Base-by-base conservation (phyloP, 345 rosid genomes). In the Cardamine resedifolia region DNA sequence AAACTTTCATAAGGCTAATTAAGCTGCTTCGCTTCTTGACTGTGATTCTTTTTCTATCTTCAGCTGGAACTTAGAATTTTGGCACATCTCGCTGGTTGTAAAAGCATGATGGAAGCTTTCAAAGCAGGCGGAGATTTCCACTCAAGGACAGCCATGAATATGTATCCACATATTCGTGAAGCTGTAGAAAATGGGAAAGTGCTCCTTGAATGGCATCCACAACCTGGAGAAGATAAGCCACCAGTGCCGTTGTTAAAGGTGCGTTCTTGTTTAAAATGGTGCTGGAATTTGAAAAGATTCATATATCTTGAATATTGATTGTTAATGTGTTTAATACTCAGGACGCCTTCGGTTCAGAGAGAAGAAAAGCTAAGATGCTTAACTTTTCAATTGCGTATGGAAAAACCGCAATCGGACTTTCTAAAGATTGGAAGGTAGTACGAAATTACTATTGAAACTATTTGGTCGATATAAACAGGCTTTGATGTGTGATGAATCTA, bases 301-400 rank as follows among this genome's bases (percentile, higher is more conserved):
- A 58, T 44, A 74, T 24, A 16, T 14, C 5, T 26, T 43, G 44
- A 21, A 43, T n/a, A 58, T 15, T 38, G 73, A 30, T 57, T 52
- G 12, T 52, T 38, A 7, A 68, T 52, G 47, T 56, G 27, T 33
- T 58, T 64, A 12, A 70, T 47, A 43, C 73, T 57, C 77, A 90
- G 96, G 95, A 91, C 74, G 88, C 87, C 56, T 91, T 85, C 79
- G 91, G 71, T 53, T 88, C 96, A n/a, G 92, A 90, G 80, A 82
- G 96, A 81, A 84, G 96, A 77, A 89, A 91, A 79, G 92, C 97
- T 30, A 95, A 95, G 78, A 95, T 95, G 99, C 96, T 95, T 4
- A 95, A 95, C 83, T 95, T 95, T 74, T 95, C 99, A 21, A 95
- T 95, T 77, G 99, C 99, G 3, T 95, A 95, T 71, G 99, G 98